phyloP scores from a whole-genome alignment of 148 eudicot species.

The Limonium bicolor region DNA sequence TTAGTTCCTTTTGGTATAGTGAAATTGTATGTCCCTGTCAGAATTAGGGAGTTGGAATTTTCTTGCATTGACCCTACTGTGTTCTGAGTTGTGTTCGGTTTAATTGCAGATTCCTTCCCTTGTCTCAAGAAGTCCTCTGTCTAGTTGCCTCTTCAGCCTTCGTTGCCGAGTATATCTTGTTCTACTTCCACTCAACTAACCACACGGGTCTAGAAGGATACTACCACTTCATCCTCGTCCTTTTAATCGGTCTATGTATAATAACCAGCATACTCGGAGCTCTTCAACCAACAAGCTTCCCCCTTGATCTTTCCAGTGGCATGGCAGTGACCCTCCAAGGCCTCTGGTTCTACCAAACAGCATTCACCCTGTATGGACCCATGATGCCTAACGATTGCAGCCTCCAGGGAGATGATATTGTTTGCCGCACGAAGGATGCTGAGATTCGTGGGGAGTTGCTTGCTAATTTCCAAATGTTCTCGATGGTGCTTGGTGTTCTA shows the following conservation, averaged over 20 bases:
- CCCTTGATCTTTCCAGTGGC: constrained; percentile 51
- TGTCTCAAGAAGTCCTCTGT: constrained; percentile 68
- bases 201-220: constrained; percentile 90
- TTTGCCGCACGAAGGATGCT: constrained; percentile 29
- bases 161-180: constrained; percentile 70
- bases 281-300: constrained; percentile 63
- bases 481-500: constrained; percentile 38
- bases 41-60: no score
- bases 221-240: constrained; percentile 75
- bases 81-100: no score
- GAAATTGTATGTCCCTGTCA: no score
- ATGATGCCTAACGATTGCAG: constrained; percentile 78
- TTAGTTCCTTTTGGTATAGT: no score
- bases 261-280: constrained; percentile 43
- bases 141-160: constrained; percentile 72
- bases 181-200: constrained; percentile 82
- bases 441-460: constrained; percentile 60
- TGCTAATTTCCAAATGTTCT: constrained; percentile 65
- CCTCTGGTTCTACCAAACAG: constrained; percentile 94
- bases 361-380: constrained; percentile 78
- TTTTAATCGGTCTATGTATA: constrained; percentile 58
- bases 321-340: constrained; percentile 78
- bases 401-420: constrained; percentile 32
- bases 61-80: no score
- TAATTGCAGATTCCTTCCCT: constrained; percentile 71